Evolutionary conservation across 1,284 basidiomycete species (phyloP).

Genomic region (Vanrija sp.): DNA sequence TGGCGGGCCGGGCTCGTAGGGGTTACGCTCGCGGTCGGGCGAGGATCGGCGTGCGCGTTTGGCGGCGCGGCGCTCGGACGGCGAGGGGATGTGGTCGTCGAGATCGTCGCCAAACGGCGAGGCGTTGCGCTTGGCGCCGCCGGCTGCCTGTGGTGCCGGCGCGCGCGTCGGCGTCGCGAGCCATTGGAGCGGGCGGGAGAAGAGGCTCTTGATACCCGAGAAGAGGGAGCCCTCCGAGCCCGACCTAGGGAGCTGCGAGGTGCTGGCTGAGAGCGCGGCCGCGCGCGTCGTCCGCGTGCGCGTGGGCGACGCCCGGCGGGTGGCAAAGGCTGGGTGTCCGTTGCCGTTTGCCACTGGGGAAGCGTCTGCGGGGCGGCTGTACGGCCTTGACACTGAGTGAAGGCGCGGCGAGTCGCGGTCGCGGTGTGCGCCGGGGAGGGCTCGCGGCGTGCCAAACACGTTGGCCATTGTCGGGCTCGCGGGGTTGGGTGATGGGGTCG

Average conservation of each 20-base stretch:
- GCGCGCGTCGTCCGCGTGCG: no score
- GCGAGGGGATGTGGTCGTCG: constrained; percentile 28
- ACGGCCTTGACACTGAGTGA: neutral
- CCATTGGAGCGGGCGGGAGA: constrained; percentile 35
- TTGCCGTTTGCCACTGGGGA: neutral
- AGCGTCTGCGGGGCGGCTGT: constrained; percentile 1
- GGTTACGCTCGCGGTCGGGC: constrained; percentile 2
- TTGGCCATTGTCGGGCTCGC: no score
- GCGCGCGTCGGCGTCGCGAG: constrained; percentile 20
- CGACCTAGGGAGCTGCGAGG: constrained; percentile 12
- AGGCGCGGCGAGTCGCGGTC: neutral
- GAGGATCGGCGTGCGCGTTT: constrained; percentile 24
- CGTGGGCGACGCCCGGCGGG: no score
- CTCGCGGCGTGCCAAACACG: neutral
- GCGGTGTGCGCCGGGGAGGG: constrained; percentile 7
- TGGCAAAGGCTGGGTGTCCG: no score
- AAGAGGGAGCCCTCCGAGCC: constrained; percentile 25
- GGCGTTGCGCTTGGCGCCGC: constrained; percentile 21
- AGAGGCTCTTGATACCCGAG: constrained; percentile 29
- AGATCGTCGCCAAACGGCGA: constrained; percentile 26
- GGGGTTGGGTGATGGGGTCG: no score
- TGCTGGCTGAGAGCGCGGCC: no score
- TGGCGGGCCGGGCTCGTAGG: constrained; percentile 7
- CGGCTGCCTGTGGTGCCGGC: neutral
- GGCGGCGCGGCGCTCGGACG: constrained; percentile 21